Percentiles rank a stretch among this genome's conserved stretches.
Evolutionary conservation across 306 rosid genomes (phyloP).

Genomic region (Fragaria vesca): DNA sequence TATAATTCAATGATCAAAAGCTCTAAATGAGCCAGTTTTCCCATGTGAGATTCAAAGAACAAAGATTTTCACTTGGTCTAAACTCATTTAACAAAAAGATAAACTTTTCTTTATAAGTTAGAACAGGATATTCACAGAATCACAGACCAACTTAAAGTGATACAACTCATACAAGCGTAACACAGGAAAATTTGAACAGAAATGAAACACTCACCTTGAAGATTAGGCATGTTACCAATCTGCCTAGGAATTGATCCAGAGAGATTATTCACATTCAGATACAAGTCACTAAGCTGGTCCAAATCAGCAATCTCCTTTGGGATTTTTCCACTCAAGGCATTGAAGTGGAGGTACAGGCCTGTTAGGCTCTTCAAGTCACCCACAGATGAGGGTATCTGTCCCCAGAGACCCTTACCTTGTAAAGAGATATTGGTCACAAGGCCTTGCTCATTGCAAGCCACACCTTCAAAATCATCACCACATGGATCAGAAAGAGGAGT

Average conservation of each 20-base stretch:
- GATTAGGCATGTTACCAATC: conserved; percentile 43
- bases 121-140: not conserved
- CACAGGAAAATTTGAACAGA: not conserved
- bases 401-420: conserved; percentile 53
- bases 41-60: conserved; percentile 1
- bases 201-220: conserved; percentile 38
- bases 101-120: not conserved
- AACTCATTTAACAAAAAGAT: not conserved
- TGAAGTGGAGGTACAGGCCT: conserved; percentile 52
- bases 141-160: not conserved
- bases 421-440: conserved; percentile 46
- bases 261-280: conserved; percentile 48
- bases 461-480: conserved; percentile 45
- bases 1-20: not conserved
- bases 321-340: conserved; percentile 43
- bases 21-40: not conserved
- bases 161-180: not conserved
- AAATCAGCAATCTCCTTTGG: conserved; percentile 41
- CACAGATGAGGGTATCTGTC: conserved; percentile 41
- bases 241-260: conserved; percentile 44
- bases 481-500: conserved; percentile 36
- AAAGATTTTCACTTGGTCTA: conserved; percentile 2
- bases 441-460: conserved; percentile 49
- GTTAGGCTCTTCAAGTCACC: conserved; percentile 46
- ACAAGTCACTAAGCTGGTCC: conserved; percentile 43